Evolutionary conservation across 768 basidiomycete species (phyloP).

Genomic region (Russula ochroleuca): DNA sequence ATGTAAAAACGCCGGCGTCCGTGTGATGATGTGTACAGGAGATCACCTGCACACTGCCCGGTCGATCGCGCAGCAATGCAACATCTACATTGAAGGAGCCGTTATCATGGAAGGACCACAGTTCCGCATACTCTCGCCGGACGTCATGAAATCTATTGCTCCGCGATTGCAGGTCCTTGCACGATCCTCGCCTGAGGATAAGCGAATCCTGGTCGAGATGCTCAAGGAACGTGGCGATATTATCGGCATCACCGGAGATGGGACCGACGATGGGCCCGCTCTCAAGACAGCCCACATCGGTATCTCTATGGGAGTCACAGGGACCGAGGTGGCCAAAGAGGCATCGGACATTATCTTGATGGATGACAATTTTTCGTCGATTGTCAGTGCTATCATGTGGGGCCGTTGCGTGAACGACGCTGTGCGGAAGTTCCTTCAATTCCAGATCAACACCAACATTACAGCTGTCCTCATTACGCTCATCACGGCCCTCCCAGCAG

Average conservation of each 20-base stretch:
- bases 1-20: slow-evolving; percentile 85
- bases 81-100: slow-evolving; percentile 89
- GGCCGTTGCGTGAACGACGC: slow-evolving; percentile 98
- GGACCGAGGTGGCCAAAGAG: slow-evolving; percentile 98
- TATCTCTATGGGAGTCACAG: slow-evolving; percentile 94
- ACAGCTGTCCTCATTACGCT: slow-evolving; percentile 95
- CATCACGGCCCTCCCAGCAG: slow-evolving; percentile 82
- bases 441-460: slow-evolving; percentile 91
- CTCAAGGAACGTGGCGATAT: slow-evolving; percentile 84
- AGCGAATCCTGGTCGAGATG: slow-evolving; percentile 87
- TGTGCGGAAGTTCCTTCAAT: slow-evolving; percentile 95
- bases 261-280: slow-evolving; percentile 96
- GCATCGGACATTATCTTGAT: slow-evolving; percentile 98
- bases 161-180: slow-evolving; percentile 95
- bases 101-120: slow-evolving; percentile 97
- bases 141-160: slow-evolving; percentile 75
- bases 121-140: slow-evolving; percentile 71
- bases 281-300: slow-evolving; percentile 95
- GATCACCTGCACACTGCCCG: slow-evolving; percentile 93
- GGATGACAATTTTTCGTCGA: slow-evolving; percentile 95
- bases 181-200: slow-evolving; percentile 96
- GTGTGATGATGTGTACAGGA: slow-evolving; percentile 97
- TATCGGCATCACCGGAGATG: slow-evolving; percentile 95
- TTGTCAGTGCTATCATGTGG: slow-evolving; percentile 98
- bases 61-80: slow-evolving; percentile 93